Base-by-base conservation (phyloP, 192 early-diverging fungal species). In the Gryganskiella cystojenkinii region DNA sequence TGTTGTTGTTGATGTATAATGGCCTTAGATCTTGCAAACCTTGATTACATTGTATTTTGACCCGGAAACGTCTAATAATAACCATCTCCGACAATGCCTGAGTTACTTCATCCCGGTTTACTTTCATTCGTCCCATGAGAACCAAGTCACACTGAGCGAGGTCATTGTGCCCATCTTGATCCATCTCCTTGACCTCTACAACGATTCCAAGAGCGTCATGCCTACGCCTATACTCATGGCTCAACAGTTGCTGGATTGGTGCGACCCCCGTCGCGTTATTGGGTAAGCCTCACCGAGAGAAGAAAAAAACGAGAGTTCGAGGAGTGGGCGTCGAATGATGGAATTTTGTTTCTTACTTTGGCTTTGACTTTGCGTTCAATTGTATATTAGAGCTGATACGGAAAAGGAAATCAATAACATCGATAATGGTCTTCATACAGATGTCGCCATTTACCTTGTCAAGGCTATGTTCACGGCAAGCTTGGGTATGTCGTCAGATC, bases 31-130 rank as follows among this genome's bases (percentile, higher is more conserved):
- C 51, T 78, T 97, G 51, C 86, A 92, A 43, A 82, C 88, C 68
- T 69, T 97, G 72, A 80, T 95, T n/a, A 79, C 94, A 0, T 72
- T 95, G 19, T 97, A 96, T 80, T 96, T 92, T 79, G 90, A 95
- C 74, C 91, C 92, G 19, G 65, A 80, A 2, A 94, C 91, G 8
- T 80, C 67, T 13, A 65, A 54, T 34, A 95, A 95, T 67, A 80
- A 90, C 51, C 84, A 88, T 14, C 80, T 94, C 56, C 84, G 92
- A 1, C 95, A 96, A 70, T 97, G 95, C 64, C 84, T 97, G n/a
- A 87, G 85, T 24, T 97, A 95, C 71, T 97, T 97, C 58, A 88
- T 97, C 58, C 95, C 93, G 9, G 92, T 91, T 14, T 95, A 87
- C 68, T 90, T 93, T 70, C 88, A 93, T 63, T 94, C 95, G 30